phyloP scores from a whole-genome alignment of 78 protist genomes.

The Pigoraptor vietnamica region DNA sequence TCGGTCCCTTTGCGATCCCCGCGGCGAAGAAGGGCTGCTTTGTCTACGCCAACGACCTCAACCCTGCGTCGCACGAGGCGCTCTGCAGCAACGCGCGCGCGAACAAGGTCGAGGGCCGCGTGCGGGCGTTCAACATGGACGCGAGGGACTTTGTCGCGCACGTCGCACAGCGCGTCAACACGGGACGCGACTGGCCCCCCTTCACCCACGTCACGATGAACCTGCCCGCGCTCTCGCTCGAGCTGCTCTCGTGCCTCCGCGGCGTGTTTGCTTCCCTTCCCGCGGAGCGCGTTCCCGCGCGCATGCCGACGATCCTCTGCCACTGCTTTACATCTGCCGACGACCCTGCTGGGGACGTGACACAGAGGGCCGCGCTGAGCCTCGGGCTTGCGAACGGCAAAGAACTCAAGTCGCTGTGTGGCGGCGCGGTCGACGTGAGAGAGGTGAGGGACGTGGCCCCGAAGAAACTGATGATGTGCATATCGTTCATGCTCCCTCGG shows the following conservation, averaged over 20 bases:
- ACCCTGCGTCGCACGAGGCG: slow-evolving; percentile 64
- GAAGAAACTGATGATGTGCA: slow-evolving; percentile 76
- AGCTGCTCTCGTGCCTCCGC: slow-evolving; percentile 68
- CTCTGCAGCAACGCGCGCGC: slow-evolving; percentile 50
- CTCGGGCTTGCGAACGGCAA: neutral
- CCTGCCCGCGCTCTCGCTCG: slow-evolving; percentile 78
- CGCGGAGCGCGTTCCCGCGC: neutral
- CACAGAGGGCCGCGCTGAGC: neutral
- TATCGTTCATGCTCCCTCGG: slow-evolving; percentile 61
- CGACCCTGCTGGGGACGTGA: slow-evolving; percentile 9
- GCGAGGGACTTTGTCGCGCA: slow-evolving; percentile 53
- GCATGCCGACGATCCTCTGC: slow-evolving; percentile 48
- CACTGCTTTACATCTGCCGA: slow-evolving; percentile 45
- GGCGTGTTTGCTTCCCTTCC: slow-evolving; percentile 3
- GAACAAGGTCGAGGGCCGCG: slow-evolving; percentile 37
- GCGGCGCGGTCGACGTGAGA: neutral
- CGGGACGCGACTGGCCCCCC: neutral
- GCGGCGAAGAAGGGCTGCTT: slow-evolving; percentile 58
- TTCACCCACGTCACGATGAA: slow-evolving; percentile 78
- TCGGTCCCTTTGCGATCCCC: slow-evolving; percentile 96
- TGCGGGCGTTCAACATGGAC: slow-evolving; percentile 36
- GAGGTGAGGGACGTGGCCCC: slow-evolving; percentile 87
- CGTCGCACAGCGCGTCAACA: neutral
- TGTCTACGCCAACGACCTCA: slow-evolving; percentile 93
- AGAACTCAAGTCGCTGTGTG: neutral